A percentile compares a stretch with the other conserved stretches of the same genome.
phyloP scores from a whole-genome alignment of 768 basidiomycete genomes.

The Serpula lacrymans region DNA sequence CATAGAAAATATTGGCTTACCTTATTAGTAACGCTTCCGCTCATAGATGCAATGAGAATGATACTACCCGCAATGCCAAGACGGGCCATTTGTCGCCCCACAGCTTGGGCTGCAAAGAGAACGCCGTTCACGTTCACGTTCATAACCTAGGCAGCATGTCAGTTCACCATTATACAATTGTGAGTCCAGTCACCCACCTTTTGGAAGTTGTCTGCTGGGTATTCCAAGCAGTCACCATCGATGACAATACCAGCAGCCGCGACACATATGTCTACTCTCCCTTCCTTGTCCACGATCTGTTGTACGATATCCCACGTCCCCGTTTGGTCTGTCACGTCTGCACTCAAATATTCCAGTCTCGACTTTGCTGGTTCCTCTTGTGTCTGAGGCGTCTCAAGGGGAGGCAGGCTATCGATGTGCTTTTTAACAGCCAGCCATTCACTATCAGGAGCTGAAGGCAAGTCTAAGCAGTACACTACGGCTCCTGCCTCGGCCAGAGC shows the following conservation, averaged over 20 bases:
- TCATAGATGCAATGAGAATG: slow-evolving; percentile 50
- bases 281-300: slow-evolving; percentile 18
- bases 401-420: too few relatives aligned
- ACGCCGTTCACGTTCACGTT: slow-evolving; percentile 55
- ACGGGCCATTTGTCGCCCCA: slow-evolving; percentile 44
- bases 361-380: too few relatives aligned
- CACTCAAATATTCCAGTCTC: slow-evolving; percentile 15
- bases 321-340: slow-evolving; percentile 21
- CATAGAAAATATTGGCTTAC: slow-evolving; percentile 32
- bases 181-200: too few relatives aligned
- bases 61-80: slow-evolving; percentile 41
- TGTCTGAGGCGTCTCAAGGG: too few relatives aligned
- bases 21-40: slow-evolving; percentile 58
- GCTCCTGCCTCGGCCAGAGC: slow-evolving; percentile 3
- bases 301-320: slow-evolving; percentile 9
- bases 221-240: slow-evolving; percentile 13
- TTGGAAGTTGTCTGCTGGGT: slow-evolving; percentile 21
- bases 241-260: slow-evolving; percentile 26
- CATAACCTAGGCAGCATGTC: too few relatives aligned
- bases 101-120: slow-evolving; percentile 49
- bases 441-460: too few relatives aligned
- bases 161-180: too few relatives aligned
- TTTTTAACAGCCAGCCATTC: too few relatives aligned
- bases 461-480: slow-evolving; percentile 5
- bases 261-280: slow-evolving; percentile 20